Conservation (phyloP, 2,329 filamentous ascomycete genomes). For the Alternaria sp. region DNA sequence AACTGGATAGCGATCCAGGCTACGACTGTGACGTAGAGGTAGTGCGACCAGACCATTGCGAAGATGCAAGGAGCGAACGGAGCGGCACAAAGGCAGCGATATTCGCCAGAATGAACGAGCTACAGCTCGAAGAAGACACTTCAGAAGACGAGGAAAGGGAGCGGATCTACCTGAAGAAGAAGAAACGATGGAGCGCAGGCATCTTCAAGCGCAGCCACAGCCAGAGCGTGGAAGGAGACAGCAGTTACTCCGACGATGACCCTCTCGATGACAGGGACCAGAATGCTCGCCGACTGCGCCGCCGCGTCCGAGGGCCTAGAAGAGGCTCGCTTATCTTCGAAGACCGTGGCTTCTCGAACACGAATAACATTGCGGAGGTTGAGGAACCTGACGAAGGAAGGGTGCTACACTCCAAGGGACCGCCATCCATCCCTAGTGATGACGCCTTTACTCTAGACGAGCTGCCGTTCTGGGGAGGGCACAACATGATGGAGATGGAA, state of each 20-base stretch:
- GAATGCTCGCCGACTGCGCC: slow-evolving; percentile 51
- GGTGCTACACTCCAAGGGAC: slow-evolving; percentile 40
- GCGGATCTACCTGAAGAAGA: slow-evolving; percentile 43
- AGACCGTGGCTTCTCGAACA: slow-evolving; percentile 47
- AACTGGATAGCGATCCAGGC: slow-evolving; percentile 48
- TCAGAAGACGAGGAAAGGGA: slow-evolving; percentile 40
- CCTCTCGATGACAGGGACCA: slow-evolving; percentile 49
- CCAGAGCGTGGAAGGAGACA: slow-evolving; percentile 54
- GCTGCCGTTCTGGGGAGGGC: slow-evolving; percentile 47
- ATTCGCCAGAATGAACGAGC: slow-evolving; percentile 40
- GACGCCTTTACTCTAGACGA: slow-evolving; percentile 48
- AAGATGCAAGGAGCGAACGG: slow-evolving; percentile 50
- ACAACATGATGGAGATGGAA: slow-evolving; percentile 35
- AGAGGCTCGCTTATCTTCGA: slow-evolving; percentile 48
- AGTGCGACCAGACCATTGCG: slow-evolving; percentile 53
- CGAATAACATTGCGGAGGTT: slow-evolving; percentile 46
- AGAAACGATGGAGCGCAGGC: slow-evolving; percentile 52
- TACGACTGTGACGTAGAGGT: slow-evolving; percentile 53
- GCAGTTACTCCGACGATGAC: slow-evolving; percentile 52
- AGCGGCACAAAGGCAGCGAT: slow-evolving; percentile 41
- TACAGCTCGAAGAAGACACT: slow-evolving; percentile 45
- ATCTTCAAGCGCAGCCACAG: slow-evolving; percentile 56
- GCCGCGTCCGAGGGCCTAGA: slow-evolving; percentile 48
- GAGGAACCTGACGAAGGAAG: slow-evolving; percentile 46
- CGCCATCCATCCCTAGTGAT: slow-evolving; percentile 48